phyloP scores from a whole-genome alignment of 345 rosid species.

The Barbarea vulgaris region DNA sequence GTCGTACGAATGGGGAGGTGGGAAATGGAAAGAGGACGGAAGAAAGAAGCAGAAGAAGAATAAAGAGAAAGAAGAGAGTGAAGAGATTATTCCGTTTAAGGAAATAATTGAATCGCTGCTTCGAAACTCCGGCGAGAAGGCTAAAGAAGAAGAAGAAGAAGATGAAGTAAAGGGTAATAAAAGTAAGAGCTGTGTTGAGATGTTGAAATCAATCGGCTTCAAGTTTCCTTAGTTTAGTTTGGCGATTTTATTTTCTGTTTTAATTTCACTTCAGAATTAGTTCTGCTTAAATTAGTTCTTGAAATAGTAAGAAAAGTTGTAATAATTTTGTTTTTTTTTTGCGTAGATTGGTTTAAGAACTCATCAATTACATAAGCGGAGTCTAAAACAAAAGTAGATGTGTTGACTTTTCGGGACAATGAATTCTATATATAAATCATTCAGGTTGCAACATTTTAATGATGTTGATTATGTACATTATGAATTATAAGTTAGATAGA shows the following conservation, averaged over 20 bases:
- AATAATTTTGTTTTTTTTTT: no score
- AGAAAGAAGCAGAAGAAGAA: neutral
- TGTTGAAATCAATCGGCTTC: neutral
- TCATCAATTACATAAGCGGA: no score
- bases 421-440: no score
- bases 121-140: neutral
- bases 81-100: neutral
- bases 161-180: neutral
- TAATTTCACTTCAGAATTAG: no score
- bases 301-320: no score
- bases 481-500: no score
- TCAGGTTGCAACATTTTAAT: no score
- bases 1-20: slow-evolving; percentile 18
- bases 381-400: no score
- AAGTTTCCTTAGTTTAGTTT: neutral
- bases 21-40: slow-evolving; percentile 29
- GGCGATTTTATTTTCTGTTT: neutral
- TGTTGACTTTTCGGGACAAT: no score
- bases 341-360: no score
- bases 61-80: neutral
- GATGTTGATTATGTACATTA: no score
- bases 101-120: neutral
- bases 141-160: neutral
- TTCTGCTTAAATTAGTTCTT: no score
- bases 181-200: neutral